Conservation (phyloP, 23 red algal species). For the Gracilaria domingensis region DNA sequence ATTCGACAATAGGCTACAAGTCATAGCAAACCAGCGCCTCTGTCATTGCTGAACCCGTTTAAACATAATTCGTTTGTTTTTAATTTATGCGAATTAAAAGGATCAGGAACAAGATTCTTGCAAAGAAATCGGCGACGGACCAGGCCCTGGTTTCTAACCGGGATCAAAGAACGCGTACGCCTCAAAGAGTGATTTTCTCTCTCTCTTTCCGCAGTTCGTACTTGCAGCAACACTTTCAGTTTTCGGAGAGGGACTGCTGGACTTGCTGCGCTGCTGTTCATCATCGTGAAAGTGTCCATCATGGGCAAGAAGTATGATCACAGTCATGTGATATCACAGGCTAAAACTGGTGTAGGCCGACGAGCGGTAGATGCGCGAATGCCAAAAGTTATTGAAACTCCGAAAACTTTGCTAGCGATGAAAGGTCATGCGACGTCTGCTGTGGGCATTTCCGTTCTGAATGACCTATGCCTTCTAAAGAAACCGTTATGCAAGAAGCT, state of each 20-base stretch:
- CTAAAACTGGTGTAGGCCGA: slow-evolving; percentile 73
- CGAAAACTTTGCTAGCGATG: slow-evolving; percentile 75
- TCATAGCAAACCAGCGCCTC: too few species aligned
- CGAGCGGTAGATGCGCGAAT: slow-evolving; percentile 57
- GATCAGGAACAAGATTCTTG: too few species aligned
- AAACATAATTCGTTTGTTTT: too few species aligned
- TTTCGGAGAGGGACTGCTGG: neutral
- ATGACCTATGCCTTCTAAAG: slow-evolving; percentile 70
- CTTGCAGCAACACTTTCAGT: neutral
- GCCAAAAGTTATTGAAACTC: slow-evolving; percentile 80
- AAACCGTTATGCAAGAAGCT: slow-evolving; percentile 79
- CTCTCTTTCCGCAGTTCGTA: too few species aligned
- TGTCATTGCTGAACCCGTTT: too few species aligned
- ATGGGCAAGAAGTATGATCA: slow-evolving; percentile 63
- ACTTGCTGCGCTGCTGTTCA: neutral
- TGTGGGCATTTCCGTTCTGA: slow-evolving; percentile 58
- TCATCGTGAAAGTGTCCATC: neutral
- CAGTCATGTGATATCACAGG: slow-evolving; percentile 23
- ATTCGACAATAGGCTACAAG: too few species aligned
- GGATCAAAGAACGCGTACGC: too few species aligned
- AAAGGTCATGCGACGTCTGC: slow-evolving; percentile 76
- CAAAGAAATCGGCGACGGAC: too few species aligned
- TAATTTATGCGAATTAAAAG: too few species aligned
- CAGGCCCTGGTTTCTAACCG: too few species aligned
- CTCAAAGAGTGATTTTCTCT: too few species aligned